These are phyloP conservation scores for Paramecium tetraurelia DNA, from an alignment of 73 alveolate genomes.

Conservation along the genomic window DNA sequence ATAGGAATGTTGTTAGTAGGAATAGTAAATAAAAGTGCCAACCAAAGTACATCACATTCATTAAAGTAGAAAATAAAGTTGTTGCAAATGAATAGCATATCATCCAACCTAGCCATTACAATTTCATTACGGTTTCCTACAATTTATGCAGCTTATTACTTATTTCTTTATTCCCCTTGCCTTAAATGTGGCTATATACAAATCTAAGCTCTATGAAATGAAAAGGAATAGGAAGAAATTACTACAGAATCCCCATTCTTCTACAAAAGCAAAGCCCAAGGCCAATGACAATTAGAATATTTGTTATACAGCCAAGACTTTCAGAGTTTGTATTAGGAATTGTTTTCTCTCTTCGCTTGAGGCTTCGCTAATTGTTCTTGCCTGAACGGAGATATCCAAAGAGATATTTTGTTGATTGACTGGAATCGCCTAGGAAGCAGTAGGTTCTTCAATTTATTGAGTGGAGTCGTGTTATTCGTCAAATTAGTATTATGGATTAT, in stretches of 20 bases:
- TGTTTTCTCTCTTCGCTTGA: conserved; percentile 7
- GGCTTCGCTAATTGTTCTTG: neutral
- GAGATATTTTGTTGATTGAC: neutral
- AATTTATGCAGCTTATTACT: neutral
- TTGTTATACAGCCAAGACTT: neutral
- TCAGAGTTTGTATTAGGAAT: neutral
- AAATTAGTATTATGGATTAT: neutral
- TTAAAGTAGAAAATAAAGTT: neutral
- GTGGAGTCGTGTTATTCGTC: neutral
- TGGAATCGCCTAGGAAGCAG: neutral
- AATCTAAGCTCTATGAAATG: neutral
- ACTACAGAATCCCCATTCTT: neutral
- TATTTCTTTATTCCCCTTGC: neutral
- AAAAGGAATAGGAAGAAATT: neutral
- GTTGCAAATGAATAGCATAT: neutral
- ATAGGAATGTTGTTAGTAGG: neutral
- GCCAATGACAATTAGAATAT: neutral
- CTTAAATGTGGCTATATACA: neutral
- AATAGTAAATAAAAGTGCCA: neutral
- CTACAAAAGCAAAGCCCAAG: neutral
- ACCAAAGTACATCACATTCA: neutral
- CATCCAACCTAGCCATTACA: neutral
- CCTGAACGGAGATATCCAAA: neutral
- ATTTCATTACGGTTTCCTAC: neutral
- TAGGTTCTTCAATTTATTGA: neutral